These are phyloP conservation scores for Carex cristatella DNA, from an alignment of 176 grass and related monocot species.

Conservation along the genomic window DNA sequence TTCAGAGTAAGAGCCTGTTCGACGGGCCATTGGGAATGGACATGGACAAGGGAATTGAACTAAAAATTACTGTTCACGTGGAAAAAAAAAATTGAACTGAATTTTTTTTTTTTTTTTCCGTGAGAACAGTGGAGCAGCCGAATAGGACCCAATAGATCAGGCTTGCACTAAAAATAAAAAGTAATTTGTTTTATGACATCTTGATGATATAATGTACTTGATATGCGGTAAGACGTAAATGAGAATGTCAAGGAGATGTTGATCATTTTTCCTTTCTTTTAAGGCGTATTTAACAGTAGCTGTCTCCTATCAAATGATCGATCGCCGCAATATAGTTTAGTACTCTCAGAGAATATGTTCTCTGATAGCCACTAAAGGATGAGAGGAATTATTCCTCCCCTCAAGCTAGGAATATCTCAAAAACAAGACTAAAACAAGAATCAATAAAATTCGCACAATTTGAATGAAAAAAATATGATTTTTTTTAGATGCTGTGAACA, in stretches of 20 bases:
- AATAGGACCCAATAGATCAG: not conserved
- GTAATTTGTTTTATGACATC: not conserved
- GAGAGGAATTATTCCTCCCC: constrained; percentile 21
- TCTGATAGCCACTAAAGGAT: constrained; percentile 47
- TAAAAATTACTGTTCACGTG: too few relatives aligned
- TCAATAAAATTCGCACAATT: constrained; percentile 25
- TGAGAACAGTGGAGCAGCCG: too few relatives aligned
- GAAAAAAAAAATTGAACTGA: too few relatives aligned
- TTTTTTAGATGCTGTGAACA: constrained; percentile 50
- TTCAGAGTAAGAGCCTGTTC: not conserved
- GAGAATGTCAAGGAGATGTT: not conserved
- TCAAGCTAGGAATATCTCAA: constrained; percentile 45
- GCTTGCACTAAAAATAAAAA: not conserved
- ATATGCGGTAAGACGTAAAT: not conserved
- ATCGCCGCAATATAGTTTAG: constrained; percentile 68
- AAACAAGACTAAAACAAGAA: constrained; percentile 27
- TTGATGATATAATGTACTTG: not conserved
- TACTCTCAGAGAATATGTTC: constrained; percentile 67
- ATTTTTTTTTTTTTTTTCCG: too few relatives aligned
- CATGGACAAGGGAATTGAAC: too few relatives aligned
- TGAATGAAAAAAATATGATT: constrained; percentile 35
- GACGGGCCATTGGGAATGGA: too few relatives aligned
- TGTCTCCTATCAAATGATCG: constrained; percentile 59
- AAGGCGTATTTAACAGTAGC: constrained; percentile 46
- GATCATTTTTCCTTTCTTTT: constrained; percentile 16